Conservation (phyloP, 176 grass and related monocot species). For the Musa acuminata region DNA sequence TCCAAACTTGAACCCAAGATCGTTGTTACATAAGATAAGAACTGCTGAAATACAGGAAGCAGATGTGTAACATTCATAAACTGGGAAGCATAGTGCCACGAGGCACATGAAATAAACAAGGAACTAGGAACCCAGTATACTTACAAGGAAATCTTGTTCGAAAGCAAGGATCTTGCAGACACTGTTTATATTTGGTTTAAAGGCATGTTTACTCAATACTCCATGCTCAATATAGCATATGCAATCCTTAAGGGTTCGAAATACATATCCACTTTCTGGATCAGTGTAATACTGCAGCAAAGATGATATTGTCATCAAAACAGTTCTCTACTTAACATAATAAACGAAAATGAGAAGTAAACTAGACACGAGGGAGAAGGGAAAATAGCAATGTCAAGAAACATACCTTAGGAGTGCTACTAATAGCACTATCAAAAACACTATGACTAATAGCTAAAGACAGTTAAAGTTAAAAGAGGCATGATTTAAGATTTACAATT, state of each 20-base stretch:
- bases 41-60: no score
- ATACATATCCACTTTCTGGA: slow-evolving; percentile 6
- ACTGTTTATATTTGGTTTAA: neutral
- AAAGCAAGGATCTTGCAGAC: neutral
- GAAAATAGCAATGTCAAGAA: neutral
- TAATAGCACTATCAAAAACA: neutral
- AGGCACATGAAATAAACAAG: neutral
- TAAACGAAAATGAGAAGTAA: neutral
- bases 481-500: neutral
- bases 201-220: neutral
- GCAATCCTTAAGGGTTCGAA: slow-evolving; percentile 5
- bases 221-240: neutral
- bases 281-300: slow-evolving; percentile 9
- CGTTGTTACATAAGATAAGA: no score
- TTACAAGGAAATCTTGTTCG: neutral
- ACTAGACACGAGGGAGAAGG: neutral
- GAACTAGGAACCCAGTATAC: neutral
- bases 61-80: neutral
- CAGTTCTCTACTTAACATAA: neutral
- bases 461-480: neutral
- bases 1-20: no score
- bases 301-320: neutral
- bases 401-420: neutral
- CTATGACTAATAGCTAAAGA: neutral
- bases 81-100: neutral